A percentile compares a stretch with the other conserved stretches of the same genome.
These are phyloP conservation scores for Trichophyton schoenleinii DNA, from an alignment of 2,329 filamentous ascomycete species.

Conservation along the genomic window DNA sequence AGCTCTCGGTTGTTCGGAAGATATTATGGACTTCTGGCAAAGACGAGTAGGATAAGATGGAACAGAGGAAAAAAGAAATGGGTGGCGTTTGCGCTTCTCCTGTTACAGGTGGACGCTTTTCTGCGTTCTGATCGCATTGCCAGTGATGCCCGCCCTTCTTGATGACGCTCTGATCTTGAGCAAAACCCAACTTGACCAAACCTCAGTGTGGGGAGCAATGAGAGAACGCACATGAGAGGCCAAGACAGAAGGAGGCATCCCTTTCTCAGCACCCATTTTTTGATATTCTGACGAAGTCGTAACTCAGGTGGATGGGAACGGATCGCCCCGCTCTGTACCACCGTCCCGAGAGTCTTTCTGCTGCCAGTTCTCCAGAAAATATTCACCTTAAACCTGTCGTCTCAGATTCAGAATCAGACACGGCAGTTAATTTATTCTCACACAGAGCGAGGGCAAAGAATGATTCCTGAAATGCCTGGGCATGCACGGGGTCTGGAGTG, in stretches of 20 bases:
- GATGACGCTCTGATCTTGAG: background rate
- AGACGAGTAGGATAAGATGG: background rate
- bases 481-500: slow-evolving; percentile 1
- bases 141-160: background rate
- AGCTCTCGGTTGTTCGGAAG: background rate
- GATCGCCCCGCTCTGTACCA: slow-evolving; percentile 1
- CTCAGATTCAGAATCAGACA: slow-evolving; percentile 1
- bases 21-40: background rate
- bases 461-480: background rate
- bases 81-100: background rate
- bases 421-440: slow-evolving; percentile 1
- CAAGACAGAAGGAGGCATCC: background rate
- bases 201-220: background rate
- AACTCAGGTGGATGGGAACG: background rate
- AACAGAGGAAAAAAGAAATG: background rate
- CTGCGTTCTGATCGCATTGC: background rate
- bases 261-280: background rate
- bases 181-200: background rate
- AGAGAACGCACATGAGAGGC: background rate
- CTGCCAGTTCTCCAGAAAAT: background rate
- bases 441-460: background rate
- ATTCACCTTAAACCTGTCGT: background rate
- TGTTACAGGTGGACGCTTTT: background rate
- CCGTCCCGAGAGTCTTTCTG: background rate
- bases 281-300: background rate